Evolutionary conservation across 2,329 filamentous ascomycete genomes (phyloP).

Genomic region (Cryphonectria naterciae): DNA sequence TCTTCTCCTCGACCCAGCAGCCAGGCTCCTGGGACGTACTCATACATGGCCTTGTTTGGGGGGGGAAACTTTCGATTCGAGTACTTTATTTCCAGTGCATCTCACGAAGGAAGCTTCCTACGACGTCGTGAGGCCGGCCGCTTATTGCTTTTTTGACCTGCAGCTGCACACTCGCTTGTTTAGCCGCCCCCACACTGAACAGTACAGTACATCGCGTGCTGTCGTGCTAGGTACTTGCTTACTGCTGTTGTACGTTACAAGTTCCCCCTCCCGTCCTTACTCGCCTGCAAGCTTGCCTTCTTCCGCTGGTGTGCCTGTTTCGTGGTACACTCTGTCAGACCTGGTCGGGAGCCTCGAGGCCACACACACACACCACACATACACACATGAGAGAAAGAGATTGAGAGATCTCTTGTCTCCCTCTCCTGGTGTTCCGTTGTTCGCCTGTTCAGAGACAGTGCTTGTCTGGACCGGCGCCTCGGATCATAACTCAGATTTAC

Average conservation of each 20-base stretch:
- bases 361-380: not conserved
- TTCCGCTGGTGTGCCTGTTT: constrained; percentile 19
- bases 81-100: not conserved
- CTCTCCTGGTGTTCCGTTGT: constrained; percentile 22
- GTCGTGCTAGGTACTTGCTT: not conserved
- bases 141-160: constrained; percentile 23
- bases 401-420: not conserved
- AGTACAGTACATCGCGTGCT: constrained; percentile 21
- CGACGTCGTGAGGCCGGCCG: constrained; percentile 7
- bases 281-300: constrained; percentile 15
- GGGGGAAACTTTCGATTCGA: not conserved
- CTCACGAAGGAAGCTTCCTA: constrained; percentile 10
- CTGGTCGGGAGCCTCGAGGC: constrained; percentile 17
- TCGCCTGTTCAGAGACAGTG: constrained; percentile 25
- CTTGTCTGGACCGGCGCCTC: constrained; percentile 27
- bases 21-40: not conserved
- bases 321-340: constrained; percentile 23
- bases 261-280: constrained; percentile 1
- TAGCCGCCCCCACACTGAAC: constrained; percentile 31
- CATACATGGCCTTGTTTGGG: not conserved
- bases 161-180: constrained; percentile 28
- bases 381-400: not conserved
- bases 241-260: constrained; percentile 6
- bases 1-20: constrained; percentile 11
- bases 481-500: constrained; percentile 24